Evolutionary conservation across 2,329 filamentous ascomycete species (phyloP), one percentile per base, ranked within the genome.

Genomic region (Pseudocercospora crystallina): DNA sequence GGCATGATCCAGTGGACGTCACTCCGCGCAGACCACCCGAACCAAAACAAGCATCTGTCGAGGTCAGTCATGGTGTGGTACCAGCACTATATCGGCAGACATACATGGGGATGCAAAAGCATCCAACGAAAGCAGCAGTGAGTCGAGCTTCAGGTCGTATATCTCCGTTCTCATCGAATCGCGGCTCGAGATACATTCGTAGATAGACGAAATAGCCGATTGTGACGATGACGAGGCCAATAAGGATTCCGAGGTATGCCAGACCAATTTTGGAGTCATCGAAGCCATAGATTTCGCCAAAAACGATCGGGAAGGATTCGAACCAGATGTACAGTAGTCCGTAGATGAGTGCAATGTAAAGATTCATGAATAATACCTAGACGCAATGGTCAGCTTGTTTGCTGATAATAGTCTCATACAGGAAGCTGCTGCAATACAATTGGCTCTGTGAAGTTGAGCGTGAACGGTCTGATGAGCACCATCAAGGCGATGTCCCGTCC

Each of bases 31-130:
- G 41, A 49, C 71, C 72, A 74, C 2, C 69, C 73, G 50, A 74
- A 75, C 73, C 72, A 74, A 63, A 75, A 74, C 2, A 75, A 59
- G 47, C 71, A 73, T n/a, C n/a, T n/a, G n/a, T n/a, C n/a, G n/a
- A n/a, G n/a, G n/a, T n/a, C n/a, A n/a, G n/a, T n/a, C n/a, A n/a
- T n/a, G n/a, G n/a, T n/a, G n/a, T n/a, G n/a, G n/a, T n/a, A n/a
- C n/a, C n/a, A n/a, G n/a, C n/a, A n/a, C n/a, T n/a, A n/a, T n/a
- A n/a, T n/a, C n/a, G n/a, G n/a, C n/a, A n/a, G n/a, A n/a, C n/a
- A n/a, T n/a, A n/a, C n/a, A n/a, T n/a, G n/a, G n/a, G n/a, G n/a
- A n/a, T n/a, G n/a, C n/a, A n/a, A n/a, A n/a, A n/a, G n/a, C n/a
- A 45, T 26, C 71, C 72, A 13, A 73, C 61, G 41, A 69, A 66